A percentile compares a stretch with the other conserved stretches of the same genome.
phyloP scores from a whole-genome alignment of 1,284 basidiomycete genomes.

The Cutaneotrichosporon sp. region DNA sequence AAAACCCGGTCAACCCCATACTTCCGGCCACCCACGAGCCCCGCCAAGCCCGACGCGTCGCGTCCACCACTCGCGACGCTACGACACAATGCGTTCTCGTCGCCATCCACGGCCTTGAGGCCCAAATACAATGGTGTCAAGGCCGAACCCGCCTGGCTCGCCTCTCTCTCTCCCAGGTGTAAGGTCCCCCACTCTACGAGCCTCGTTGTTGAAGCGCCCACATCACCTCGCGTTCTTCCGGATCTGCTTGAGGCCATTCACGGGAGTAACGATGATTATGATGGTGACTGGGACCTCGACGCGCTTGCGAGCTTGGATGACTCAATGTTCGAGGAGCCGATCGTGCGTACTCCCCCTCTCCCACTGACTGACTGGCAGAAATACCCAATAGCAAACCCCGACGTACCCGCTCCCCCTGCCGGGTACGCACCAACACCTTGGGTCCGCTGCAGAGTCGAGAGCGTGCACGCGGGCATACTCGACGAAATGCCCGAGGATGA shows the following conservation, averaged over 20 bases:
- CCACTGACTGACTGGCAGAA: constrained; percentile 24
- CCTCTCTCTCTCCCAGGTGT: background rate
- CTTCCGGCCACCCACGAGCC: background rate
- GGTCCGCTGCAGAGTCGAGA: constrained; percentile 36
- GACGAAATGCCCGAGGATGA: constrained; percentile 5
- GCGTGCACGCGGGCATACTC: constrained; percentile 33
- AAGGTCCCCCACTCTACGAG: constrained; percentile 1
- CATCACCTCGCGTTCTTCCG: background rate
- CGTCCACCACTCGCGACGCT: background rate
- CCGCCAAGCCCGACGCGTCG: background rate
- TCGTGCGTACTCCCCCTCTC: constrained; percentile 18
- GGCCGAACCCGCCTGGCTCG: background rate
- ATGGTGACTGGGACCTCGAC: constrained; percentile 42
- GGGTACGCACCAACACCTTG: constrained; percentile 42
- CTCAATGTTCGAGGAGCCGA: constrained; percentile 22
- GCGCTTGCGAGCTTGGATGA: constrained; percentile 40
- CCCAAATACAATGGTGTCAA: background rate
- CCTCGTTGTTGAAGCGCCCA: background rate
- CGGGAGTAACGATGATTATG: constrained; percentile 26
- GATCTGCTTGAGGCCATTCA: background rate
- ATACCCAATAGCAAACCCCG: constrained; percentile 42
- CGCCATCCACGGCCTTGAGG: background rate
- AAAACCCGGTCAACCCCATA: background rate
- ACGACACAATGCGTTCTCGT: background rate
- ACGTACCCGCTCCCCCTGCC: constrained; percentile 31